Evolutionary conservation across 768 basidiomycete genomes (phyloP).

Genomic region (Suillus hirtellus): DNA sequence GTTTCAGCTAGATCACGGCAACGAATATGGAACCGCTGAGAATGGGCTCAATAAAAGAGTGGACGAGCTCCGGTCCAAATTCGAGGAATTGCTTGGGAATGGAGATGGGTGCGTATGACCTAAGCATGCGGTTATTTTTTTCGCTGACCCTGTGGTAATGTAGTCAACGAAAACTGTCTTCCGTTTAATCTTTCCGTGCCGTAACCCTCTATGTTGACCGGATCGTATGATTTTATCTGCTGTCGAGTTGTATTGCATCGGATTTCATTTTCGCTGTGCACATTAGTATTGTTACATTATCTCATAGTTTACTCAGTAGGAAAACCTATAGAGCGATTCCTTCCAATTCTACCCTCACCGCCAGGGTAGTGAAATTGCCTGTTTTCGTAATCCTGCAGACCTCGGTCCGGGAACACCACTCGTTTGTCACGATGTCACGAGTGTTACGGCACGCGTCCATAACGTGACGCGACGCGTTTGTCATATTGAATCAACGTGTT

Average conservation of each 20-base stretch:
- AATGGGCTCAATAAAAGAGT: conserved; percentile 13
- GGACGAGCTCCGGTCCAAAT: conserved; percentile 31
- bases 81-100: conserved; percentile 37
- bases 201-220: not conserved
- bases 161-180: not conserved
- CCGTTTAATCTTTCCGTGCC: not conserved
- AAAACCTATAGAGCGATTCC: not conserved
- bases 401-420: not conserved
- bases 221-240: not conserved
- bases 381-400: no score
- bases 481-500: conserved; percentile 7
- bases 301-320: conserved; percentile 28
- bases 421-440: conserved; percentile 7
- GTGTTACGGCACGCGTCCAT: conserved; percentile 12
- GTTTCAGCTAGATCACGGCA: conserved; percentile 34
- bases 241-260: not conserved
- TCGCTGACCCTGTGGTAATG: not conserved
- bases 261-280: not conserved
- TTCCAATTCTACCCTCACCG: not conserved
- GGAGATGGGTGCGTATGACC: conserved; percentile 9
- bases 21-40: conserved; percentile 18
- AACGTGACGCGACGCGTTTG: conserved; percentile 16
- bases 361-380: not conserved
- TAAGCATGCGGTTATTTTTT: not conserved
- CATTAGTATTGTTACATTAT: not conserved